Evolutionary conservation across 306 rosid species (phyloP).

Genomic region (Trifolium repens): DNA sequence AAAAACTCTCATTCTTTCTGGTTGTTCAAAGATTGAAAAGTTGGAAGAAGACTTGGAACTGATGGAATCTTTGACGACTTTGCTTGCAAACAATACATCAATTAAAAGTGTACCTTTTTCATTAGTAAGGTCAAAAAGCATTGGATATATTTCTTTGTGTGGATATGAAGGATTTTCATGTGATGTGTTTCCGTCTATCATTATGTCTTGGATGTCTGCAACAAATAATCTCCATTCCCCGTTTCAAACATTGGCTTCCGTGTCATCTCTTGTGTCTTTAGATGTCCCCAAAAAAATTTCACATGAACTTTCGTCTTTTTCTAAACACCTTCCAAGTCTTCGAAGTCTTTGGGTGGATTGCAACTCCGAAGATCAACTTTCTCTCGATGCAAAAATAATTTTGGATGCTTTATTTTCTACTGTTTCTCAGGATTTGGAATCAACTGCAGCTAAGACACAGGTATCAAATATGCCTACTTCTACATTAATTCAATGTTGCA

Average conservation of each 20-base stretch:
- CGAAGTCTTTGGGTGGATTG: background rate
- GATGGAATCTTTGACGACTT: conserved; percentile 1
- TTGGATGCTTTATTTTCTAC: background rate
- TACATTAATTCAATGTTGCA: background rate
- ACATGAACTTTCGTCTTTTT: too few relatives aligned
- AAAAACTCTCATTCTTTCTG: background rate
- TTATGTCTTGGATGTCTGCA: too few relatives aligned
- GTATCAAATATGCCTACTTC: background rate
- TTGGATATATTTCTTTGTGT: too few relatives aligned
- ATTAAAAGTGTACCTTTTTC: background rate
- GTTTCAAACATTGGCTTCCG: too few relatives aligned
- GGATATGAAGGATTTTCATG: too few relatives aligned
- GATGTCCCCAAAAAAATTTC: too few relatives aligned
- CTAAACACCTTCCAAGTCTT: too few relatives aligned
- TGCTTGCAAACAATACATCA: conserved; percentile 43
- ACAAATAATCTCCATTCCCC: too few relatives aligned
- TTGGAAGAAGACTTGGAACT: conserved; percentile 1
- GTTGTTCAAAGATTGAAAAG: background rate
- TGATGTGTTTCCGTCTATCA: too few relatives aligned
- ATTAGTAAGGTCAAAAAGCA: too few relatives aligned
- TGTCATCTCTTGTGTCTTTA: too few relatives aligned
- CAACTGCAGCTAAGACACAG: background rate
- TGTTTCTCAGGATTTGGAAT: background rate
- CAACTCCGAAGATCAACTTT: background rate
- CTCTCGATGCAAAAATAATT: background rate